Evolutionary conservation across 805 yeast genomes (phyloP).

Genomic region (Pichia nanzhaoensis): DNA sequence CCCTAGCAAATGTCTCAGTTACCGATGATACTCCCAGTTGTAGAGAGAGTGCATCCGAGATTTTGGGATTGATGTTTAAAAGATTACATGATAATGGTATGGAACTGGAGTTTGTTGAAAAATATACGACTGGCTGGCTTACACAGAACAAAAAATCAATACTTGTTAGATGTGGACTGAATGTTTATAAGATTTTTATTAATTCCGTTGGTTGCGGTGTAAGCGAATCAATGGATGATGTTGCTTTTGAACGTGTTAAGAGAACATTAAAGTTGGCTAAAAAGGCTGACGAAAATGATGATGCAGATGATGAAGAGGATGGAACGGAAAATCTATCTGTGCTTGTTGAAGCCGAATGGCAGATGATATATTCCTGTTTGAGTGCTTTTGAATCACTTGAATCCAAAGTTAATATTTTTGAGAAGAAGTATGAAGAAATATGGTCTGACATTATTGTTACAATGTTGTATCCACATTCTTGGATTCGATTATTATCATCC

Average conservation of each 20-base stretch:
- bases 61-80: conserved; percentile 49
- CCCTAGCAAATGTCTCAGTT: conserved; percentile 67
- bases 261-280: conserved; percentile 22
- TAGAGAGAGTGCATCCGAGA: conserved; percentile 71
- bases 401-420: conserved; percentile 28
- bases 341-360: conserved; percentile 48
- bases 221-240: conserved; percentile 20
- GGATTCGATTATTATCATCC: conserved; percentile 72
- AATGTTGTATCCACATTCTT: conserved; percentile 79
- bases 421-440: conserved; percentile 36
- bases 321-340: conserved; percentile 30
- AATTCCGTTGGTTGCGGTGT: conserved; percentile 38
- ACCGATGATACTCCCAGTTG: conserved; percentile 75
- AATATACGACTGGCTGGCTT: conserved; percentile 55
- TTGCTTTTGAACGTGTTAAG: conserved; percentile 24
- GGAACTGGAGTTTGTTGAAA: conserved; percentile 32
- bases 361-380: conserved; percentile 61
- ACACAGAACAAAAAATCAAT: conserved; percentile 43
- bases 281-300: conserved; percentile 33
- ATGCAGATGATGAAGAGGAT: conserved; percentile 23
- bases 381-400: conserved; percentile 31
- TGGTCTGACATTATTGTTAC: conserved; percentile 51
- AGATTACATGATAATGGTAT: conserved; percentile 33
- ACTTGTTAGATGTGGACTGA: conserved; percentile 67
- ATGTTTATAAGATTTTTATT: conserved; percentile 58